A percentile compares a stretch with the other conserved stretches of the same genome.
Evolutionary conservation across 352 stramenopile species (phyloP).

Genomic region (Phytophthora vignae): DNA sequence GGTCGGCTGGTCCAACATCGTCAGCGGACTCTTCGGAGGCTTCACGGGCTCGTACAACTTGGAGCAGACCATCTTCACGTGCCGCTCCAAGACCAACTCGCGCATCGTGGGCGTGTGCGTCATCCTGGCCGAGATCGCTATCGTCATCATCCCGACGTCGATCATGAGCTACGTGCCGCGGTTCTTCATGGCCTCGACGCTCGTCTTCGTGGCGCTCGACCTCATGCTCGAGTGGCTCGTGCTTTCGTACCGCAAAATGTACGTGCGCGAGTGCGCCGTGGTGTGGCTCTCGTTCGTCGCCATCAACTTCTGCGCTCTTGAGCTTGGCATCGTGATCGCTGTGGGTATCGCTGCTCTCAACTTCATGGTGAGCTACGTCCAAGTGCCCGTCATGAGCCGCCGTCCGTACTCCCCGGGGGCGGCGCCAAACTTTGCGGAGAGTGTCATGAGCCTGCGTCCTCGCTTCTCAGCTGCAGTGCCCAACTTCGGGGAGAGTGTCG

Average conservation of each 20-base stretch:
- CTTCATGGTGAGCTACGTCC: constrained; percentile 77
- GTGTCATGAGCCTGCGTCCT: constrained; percentile 56
- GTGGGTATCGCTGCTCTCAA: constrained; percentile 88
- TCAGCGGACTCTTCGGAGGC: constrained; percentile 94
- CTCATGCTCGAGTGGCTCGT: constrained; percentile 97
- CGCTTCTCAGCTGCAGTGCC: constrained; percentile 60
- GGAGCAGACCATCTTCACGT: constrained; percentile 98
- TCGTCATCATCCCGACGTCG: constrained; percentile 90
- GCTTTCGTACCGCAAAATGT: constrained; percentile 76
- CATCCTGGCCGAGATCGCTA: constrained; percentile 82
- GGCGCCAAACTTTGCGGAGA: constrained; percentile 40
- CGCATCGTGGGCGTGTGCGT: constrained; percentile 91
- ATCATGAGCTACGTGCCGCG: constrained; percentile 95
- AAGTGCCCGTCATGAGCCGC: constrained; percentile 62
- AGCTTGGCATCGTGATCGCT: constrained; percentile 94
- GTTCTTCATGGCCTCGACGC: constrained; percentile 96
- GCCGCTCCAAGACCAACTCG: constrained; percentile 89
- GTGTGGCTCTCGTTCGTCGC: constrained; percentile 92
- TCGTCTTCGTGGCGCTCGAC: constrained; percentile 97
- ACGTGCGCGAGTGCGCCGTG: constrained; percentile 91
- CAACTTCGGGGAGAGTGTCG: constrained; percentile 28
- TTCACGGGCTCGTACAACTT: constrained; percentile 99
- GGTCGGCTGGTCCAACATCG: constrained; percentile 96
- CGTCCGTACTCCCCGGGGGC: constrained; percentile 48
- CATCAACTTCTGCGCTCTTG: constrained; percentile 94